Evolutionary conservation across 2,329 filamentous ascomycete species (phyloP), one percentile per base, ranked within the genome.

Genomic region (Exophiala phaeomuriformis): DNA sequence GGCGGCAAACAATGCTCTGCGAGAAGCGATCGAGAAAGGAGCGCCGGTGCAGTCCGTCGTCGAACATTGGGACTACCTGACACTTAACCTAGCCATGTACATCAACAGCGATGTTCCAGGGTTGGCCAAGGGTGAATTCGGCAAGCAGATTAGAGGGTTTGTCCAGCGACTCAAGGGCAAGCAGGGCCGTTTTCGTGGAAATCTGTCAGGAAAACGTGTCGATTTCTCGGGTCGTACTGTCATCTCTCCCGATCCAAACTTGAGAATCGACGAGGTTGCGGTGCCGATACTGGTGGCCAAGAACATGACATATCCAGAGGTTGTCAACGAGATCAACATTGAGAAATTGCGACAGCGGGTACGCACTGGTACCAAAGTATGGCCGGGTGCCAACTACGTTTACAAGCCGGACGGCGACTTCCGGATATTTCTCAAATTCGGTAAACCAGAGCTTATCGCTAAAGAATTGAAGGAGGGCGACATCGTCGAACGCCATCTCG

Each of bases 1-100:
- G 6, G 88, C 94, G 64, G 88, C 94, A 59, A 95, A 90, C 66
- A 86, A 86, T 51, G 82, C 94, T 63, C 88, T 98, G 58, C 84
- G 86, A 47, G 86, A 88, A 27, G 88, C 89, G 0, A 71, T 97
- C 10, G 79, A 85, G 56, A 90, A 89, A 62, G 91, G 91, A 6
- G 87, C 90, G 9, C 83, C 89, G 0, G 79, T 98, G 1, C 82
- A 86, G 61, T 94, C 88, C 0, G 87, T 97, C 52, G 94, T 97
- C 84, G 93, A 98, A 68, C 90, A 95, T 64, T 98, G 93, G 93
- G 93, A 98, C 66, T 97, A 91, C 65, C 75, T 98, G 56, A 91
- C 97, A 66, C 79, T 95, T 5, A 90, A 97, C 65, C 87, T 97
- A 56, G 93, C 91, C 56, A 90, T 97, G 78, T 97, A 98, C 68